Conservation (phyloP, 352 stramenopile species). For the Globisporangium perplexum region DNA sequence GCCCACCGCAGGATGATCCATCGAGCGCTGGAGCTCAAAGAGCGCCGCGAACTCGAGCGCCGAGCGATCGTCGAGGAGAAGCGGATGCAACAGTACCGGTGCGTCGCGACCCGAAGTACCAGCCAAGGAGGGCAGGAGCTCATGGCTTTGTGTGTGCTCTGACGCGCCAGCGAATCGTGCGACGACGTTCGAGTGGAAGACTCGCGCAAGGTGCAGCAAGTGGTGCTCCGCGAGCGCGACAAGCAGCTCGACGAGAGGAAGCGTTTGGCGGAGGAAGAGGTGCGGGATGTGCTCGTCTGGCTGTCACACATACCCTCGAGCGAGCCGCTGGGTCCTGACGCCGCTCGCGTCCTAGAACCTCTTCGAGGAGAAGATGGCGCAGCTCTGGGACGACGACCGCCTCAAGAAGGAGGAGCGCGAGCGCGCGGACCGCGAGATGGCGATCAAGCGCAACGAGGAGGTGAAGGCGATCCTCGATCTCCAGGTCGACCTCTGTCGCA, state of each 20-base stretch:
- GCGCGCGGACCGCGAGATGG: constrained; percentile 39
- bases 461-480: constrained; percentile 72
- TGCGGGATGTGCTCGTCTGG: neutral
- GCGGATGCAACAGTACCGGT: constrained; percentile 70
- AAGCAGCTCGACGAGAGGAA: constrained; percentile 55
- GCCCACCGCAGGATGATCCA: constrained; percentile 55
- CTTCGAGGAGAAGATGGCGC: constrained; percentile 50
- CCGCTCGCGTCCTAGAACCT: constrained; percentile 20
- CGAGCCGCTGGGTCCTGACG: no score
- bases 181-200: constrained; percentile 58
- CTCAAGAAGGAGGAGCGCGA: constrained; percentile 75
- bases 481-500: constrained; percentile 61
- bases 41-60: constrained; percentile 52
- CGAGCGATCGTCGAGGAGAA: constrained; percentile 69
- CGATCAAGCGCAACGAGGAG: constrained; percentile 50
- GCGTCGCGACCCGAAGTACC: neutral
- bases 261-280: constrained; percentile 38
- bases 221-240: constrained; percentile 55
- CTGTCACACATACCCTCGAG: no score
- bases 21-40: constrained; percentile 63
- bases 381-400: constrained; percentile 67
- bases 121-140: neutral
- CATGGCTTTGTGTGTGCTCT: neutral
- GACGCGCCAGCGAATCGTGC: constrained; percentile 49
- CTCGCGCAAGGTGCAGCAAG: constrained; percentile 52